phyloP scores from a whole-genome alignment of 2,329 filamentous ascomycete genomes.

The Thyridium curvatum region DNA sequence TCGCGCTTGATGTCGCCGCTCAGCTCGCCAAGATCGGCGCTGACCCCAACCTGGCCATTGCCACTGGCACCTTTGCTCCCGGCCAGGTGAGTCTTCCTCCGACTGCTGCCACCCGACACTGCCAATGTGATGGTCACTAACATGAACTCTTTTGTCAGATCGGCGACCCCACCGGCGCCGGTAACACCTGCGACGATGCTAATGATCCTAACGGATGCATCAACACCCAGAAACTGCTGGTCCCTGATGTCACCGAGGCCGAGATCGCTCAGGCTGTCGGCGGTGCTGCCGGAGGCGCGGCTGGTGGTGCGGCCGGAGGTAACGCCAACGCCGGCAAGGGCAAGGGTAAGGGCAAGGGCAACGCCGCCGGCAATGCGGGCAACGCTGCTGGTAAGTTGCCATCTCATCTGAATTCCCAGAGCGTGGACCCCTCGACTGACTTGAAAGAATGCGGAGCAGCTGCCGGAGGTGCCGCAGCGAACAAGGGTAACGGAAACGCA shows the following conservation, averaged over 20 bases:
- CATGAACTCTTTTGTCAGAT: conserved; percentile 10
- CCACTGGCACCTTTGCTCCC: conserved; percentile 57
- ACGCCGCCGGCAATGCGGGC: not conserved
- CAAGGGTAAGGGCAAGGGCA: conserved; percentile 5
- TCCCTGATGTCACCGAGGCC: conserved; percentile 44
- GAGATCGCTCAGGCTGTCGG: conserved; percentile 48
- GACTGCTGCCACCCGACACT: not conserved
- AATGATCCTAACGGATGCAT: conserved; percentile 49
- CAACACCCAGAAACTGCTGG: conserved; percentile 45
- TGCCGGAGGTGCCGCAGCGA: not conserved
- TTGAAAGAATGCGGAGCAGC: conserved; percentile 1
- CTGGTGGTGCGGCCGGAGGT: conserved; percentile 10
- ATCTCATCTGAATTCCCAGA: not conserved
- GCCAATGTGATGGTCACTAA: conserved; percentile 15
- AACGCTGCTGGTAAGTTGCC: conserved; percentile 3
- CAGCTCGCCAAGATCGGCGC: conserved; percentile 57
- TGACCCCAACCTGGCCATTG: conserved; percentile 54
- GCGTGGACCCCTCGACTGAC: not conserved
- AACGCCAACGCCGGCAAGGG: conserved; percentile 7
- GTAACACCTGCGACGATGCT: conserved; percentile 47
- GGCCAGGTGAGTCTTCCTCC: conserved; percentile 40
- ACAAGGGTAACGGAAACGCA: not conserved
- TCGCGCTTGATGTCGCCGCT: conserved; percentile 51
- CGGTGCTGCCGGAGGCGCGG: conserved; percentile 11
- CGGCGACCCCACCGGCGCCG: conserved; percentile 31